Conservation (phyloP, 495 filamentous ascomycete species). For the Xylaria sp. region DNA sequence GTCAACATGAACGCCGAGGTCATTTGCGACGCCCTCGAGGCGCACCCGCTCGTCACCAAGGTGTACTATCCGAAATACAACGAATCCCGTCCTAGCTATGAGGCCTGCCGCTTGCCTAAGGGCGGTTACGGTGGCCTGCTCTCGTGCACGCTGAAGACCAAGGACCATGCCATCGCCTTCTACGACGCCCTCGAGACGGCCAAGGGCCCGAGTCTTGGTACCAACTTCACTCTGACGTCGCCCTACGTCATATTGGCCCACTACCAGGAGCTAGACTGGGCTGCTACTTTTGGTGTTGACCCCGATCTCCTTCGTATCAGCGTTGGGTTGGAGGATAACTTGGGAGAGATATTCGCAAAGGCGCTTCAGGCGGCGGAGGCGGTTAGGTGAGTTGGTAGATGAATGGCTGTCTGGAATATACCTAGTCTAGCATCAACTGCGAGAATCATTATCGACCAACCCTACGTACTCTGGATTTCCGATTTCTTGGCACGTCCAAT, state of each 20-base stretch:
- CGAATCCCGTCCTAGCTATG: constrained; percentile 72
- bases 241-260: constrained; percentile 94
- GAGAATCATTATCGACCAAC: background rate
- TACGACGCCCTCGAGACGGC: constrained; percentile 85
- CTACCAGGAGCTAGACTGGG: constrained; percentile 92
- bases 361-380: constrained; percentile 57
- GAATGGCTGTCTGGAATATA: background rate
- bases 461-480: background rate
- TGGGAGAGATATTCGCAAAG: constrained; percentile 57
- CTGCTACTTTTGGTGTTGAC: constrained; percentile 77
- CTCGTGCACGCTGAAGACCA: constrained; percentile 76
- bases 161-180: constrained; percentile 76
- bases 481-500: background rate
- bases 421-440: constrained; percentile 14
- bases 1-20: constrained; percentile 88
- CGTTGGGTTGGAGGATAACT: constrained; percentile 82
- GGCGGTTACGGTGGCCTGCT: constrained; percentile 93
- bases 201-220: constrained; percentile 94
- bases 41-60: constrained; percentile 69
- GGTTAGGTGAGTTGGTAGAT: constrained; percentile 23
- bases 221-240: constrained; percentile 90
- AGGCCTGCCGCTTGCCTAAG: constrained; percentile 72
- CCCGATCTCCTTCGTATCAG: constrained; percentile 82
- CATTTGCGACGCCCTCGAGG: constrained; percentile 71
- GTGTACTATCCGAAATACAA: constrained; percentile 88